phyloP scores from a whole-genome alignment of 2,329 filamentous ascomycete species.

The Monilinia laxa region DNA sequence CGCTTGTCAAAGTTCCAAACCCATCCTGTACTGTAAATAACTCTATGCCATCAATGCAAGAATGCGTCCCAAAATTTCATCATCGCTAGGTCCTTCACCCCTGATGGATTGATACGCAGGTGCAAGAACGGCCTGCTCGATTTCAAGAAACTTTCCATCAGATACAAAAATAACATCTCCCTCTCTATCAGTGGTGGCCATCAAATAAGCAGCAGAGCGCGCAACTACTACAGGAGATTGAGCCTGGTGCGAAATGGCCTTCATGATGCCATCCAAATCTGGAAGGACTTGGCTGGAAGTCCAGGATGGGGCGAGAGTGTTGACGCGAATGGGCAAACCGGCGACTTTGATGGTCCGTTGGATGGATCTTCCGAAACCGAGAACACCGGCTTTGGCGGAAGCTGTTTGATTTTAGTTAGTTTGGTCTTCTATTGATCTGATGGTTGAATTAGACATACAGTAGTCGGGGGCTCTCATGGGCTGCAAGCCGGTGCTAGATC shows the following conservation, averaged over 20 bases:
- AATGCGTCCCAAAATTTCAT: conserved; percentile 41
- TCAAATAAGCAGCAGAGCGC: conserved; percentile 49
- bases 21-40: not conserved
- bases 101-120: conserved; percentile 41
- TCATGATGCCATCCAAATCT: conserved; percentile 41
- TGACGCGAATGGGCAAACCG: conserved; percentile 48
- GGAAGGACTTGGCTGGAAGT: conserved; percentile 52
- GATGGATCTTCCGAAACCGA: conserved; percentile 54
- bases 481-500: conserved; percentile 52
- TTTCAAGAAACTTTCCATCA: conserved; percentile 51
- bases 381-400: conserved; percentile 54
- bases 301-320: conserved; percentile 56
- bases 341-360: conserved; percentile 41
- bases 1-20: not conserved
- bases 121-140: conserved; percentile 49
- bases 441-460: not conserved
- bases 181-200: conserved; percentile 49
- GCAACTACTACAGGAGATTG: conserved; percentile 52
- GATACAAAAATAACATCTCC: conserved; percentile 54
- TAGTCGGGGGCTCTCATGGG: conserved; percentile 54
- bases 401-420: conserved; percentile 38
- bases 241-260: conserved; percentile 43
- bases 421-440: conserved; percentile 31
- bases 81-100: conserved; percentile 41
- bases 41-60: conserved; percentile 14